Evolutionary conservation across 768 basidiomycete species (phyloP).

Genomic region (Mrakia blollopis): DNA sequence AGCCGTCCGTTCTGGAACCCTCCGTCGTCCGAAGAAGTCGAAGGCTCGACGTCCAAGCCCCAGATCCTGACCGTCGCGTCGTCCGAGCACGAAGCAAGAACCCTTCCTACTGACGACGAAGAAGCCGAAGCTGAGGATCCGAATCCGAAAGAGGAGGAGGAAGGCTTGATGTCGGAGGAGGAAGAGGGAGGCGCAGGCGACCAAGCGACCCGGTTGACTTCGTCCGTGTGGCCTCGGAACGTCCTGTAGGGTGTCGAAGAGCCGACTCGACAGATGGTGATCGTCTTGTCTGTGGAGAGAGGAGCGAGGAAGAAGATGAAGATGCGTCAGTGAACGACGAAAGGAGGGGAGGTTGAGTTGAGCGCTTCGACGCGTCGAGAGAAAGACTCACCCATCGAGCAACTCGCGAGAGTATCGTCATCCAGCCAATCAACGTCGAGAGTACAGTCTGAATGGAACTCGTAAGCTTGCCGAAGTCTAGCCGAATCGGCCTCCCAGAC

Average conservation of each 20-base stretch:
- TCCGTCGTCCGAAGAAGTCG: not conserved
- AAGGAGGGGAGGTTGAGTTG: not conserved
- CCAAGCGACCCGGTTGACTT: constrained; percentile 70
- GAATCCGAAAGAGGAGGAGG: not conserved
- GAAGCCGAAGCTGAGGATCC: not conserved
- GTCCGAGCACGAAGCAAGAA: constrained; percentile 74
- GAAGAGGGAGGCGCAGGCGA: constrained; percentile 33
- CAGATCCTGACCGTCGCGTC: constrained; percentile 73
- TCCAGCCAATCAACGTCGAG: constrained; percentile 32
- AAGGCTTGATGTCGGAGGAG: not conserved
- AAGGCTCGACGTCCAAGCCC: constrained; percentile 50
- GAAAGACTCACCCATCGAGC: constrained; percentile 10
- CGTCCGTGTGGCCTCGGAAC: constrained; percentile 66
- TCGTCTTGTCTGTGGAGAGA: constrained; percentile 24
- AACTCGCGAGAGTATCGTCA: constrained; percentile 29
- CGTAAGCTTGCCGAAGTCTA: constrained; percentile 49
- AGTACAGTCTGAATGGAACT: constrained; percentile 30
- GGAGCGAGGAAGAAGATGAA: not conserved
- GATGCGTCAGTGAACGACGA: not conserved
- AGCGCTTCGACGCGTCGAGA: not conserved
- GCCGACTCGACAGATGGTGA: constrained; percentile 29
- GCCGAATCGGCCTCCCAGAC: constrained; percentile 70
- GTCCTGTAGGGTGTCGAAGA: constrained; percentile 56
- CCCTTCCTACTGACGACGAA: constrained; percentile 31
- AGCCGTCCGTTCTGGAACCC: not conserved